A percentile compares a stretch with the other conserved stretches of the same genome.
Conservation (phyloP, 352 stramenopile genomes). For the Pythium vanterpoolii region DNA sequence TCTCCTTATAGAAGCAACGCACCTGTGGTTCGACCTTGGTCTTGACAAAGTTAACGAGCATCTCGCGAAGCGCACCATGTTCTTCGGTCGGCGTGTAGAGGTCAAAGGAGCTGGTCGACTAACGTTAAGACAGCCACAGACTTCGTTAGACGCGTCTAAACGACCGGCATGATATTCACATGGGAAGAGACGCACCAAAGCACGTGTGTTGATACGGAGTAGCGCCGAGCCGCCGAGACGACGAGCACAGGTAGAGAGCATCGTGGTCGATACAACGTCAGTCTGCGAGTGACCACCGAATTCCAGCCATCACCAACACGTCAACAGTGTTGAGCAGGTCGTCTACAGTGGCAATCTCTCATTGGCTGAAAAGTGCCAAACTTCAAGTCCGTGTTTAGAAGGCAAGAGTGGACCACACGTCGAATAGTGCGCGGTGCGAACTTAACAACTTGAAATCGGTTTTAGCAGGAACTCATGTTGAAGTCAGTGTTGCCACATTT, state of each 20-base stretch:
- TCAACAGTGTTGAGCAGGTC: slow-evolving; percentile 1
- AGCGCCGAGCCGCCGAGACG: slow-evolving; percentile 15
- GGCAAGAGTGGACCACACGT: slow-evolving; percentile 8
- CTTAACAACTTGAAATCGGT: slow-evolving; percentile 7
- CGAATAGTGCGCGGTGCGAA: slow-evolving; percentile 13
- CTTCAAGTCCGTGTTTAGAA: slow-evolving; percentile 26
- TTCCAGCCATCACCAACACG: background rate
- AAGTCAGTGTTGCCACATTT: background rate
- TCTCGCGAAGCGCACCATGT: slow-evolving; percentile 88
- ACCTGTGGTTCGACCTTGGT: slow-evolving; percentile 97
- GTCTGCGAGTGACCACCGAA: slow-evolving; percentile 9
- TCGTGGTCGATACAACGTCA: slow-evolving; percentile 5
- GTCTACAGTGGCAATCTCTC: slow-evolving; percentile 7
- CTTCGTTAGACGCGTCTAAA: slow-evolving; percentile 1
- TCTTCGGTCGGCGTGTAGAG: slow-evolving; percentile 89
- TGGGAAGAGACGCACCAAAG: slow-evolving; percentile 8
- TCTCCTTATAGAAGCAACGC: no score
- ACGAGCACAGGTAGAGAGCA: slow-evolving; percentile 19
- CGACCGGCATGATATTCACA: background rate
- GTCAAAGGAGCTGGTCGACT: slow-evolving; percentile 39
- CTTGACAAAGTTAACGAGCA: slow-evolving; percentile 93
- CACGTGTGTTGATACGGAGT: slow-evolving; percentile 15
- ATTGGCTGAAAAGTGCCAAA: slow-evolving; percentile 24
- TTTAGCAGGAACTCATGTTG: slow-evolving; percentile 9
- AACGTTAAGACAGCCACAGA: background rate